Evolutionary conservation across 1,284 basidiomycete species (phyloP).

Genomic region (Phellopilus nigrolimitatus): DNA sequence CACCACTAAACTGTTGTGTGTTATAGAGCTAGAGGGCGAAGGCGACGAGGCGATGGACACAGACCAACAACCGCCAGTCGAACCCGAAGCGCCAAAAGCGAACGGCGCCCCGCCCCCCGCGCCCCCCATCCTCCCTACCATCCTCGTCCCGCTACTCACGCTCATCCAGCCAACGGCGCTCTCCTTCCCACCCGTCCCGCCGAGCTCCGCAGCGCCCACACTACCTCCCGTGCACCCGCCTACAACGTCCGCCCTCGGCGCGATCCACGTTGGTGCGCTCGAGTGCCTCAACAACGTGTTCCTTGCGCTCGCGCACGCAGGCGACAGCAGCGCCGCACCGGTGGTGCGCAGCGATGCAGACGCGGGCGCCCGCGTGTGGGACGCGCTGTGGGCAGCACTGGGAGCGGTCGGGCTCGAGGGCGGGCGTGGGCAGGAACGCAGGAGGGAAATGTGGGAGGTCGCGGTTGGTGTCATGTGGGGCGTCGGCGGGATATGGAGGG

Average conservation of each 20-base stretch:
- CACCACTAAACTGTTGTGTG: too few species aligned
- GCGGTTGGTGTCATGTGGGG: conserved; percentile 80
- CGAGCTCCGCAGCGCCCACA: conserved; percentile 21
- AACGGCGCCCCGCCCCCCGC: conserved; percentile 21
- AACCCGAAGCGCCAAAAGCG: conserved; percentile 23
- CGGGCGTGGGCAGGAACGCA: conserved; percentile 56
- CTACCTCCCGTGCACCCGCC: conserved; percentile 71
- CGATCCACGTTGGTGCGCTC: conserved; percentile 78
- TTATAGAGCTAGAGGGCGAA: conserved; percentile 22
- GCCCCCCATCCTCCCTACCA: conserved; percentile 39
- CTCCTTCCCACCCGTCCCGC: conserved; percentile 70
- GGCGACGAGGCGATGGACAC: conserved; percentile 30
- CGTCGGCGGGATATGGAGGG: conserved; percentile 64
- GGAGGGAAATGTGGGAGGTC: conserved; percentile 66
- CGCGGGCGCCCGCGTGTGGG: conserved; percentile 54
- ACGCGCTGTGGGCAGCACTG: conserved; percentile 52
- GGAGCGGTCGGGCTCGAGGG: conserved; percentile 55
- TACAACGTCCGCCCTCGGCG: conserved; percentile 75
- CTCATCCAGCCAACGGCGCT: conserved; percentile 69
- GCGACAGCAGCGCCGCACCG: too few species aligned
- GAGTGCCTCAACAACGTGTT: conserved; percentile 92
- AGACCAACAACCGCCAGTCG: conserved; percentile 28
- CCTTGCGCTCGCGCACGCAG: conserved; percentile 40
- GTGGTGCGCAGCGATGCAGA: conserved; percentile 40
- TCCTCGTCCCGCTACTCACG: conserved; percentile 58